Evolutionary conservation across 2,329 filamentous ascomycete species (phyloP), one percentile per base, ranked within the genome.

Genomic region (Chrysosporium keratinophilum): DNA sequence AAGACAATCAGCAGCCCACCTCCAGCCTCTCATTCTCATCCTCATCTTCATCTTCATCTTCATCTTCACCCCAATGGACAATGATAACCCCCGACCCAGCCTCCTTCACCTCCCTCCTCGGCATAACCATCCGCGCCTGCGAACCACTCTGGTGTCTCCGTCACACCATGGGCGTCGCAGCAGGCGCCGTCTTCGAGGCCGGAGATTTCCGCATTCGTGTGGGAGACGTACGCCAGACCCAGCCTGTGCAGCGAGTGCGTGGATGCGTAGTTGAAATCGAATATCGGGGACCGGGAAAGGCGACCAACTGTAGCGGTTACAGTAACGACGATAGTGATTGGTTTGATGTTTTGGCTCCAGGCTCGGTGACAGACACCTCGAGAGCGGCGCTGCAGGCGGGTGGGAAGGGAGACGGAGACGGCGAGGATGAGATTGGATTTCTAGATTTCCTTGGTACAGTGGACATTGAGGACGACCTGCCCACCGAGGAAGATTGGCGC

Each of bases 211-310:
- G 69, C 5, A 64, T 74, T 11, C 65, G 71, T 1, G 50, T 74
- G 9, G 71, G 71, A 11, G 71, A 74, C 35, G 66, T 74, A 52
- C 65, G 69, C 3, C 71, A 73, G 59, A 70, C 65, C 34, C 63
- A 64, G 37, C 70, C 70, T 12, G 61, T 60, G 20, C 67, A 59
- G 7, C 61, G 70, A 15, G 57, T 66, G 9, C 68, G 70, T n/a
- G 71, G 71, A 0, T 69, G 69, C 1, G 64, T 73, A n/a, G 64
- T 73, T n/a, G 71, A 74, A 58, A 66, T 74, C 33, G 69, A 72
- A 55, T 74, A 70, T 66, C 60, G 62, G 23, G 70, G 69, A 0
- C 69, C 69, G 15, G 42, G 52, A 33, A 19, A 42, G 15, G 12
- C 40, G 20, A 34, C n/a, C 15, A 40, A 28, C 31, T 11, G 7